Evolutionary conservation across 2,329 filamentous ascomycete genomes (phyloP), one percentile per base, ranked within the genome.

Genomic region (Elsinoe perseae): DNA sequence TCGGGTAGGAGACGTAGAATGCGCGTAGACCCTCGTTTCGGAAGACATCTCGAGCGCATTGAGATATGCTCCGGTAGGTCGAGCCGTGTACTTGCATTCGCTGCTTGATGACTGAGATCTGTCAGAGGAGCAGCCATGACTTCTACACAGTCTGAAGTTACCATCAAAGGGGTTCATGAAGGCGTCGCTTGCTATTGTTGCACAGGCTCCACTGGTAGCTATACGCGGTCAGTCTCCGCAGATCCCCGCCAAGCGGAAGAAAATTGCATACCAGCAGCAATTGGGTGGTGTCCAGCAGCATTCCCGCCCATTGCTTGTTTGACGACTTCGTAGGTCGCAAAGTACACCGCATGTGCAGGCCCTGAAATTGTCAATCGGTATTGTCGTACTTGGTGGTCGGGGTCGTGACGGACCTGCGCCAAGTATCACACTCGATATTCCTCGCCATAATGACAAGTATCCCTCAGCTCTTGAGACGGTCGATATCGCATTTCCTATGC

Each of bases 131-230:
- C n/a, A 12, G 23, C 25, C n/a, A 32, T 3, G 8, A 3, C 16
- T n/a, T 25, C 7, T 57, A 34, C 28, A 32, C 40, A 9, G 23
- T 38, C 18, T 16, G 48, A 43, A 21, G 82, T 66, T 80, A 95
- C 90, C 90, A 75, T 98, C 93, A 70, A 98, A 98, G 20, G 93
- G 93, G 69, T 97, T 98, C 93, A 98, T 98, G 63, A 98, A 83
- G 56, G 93, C 93, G 77, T 98, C 93, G 70, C 91, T 96, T 32
- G 92, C 89, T 70, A 97, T 96, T 6, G 93, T 97, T 62, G 93
- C 93, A 65, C 88, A 88, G 59, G 93, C 92, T 73, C 93, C 93
- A 69, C 90, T 95, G 61, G 89, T 86, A 60, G 89, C 93, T 95
- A 69, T 58, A 8, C 34, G 4, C 18, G 8, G 46, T 61, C 48